phyloP scores from a whole-genome alignment of 352 stramenopile species.

The Blastocystis sp. region DNA sequence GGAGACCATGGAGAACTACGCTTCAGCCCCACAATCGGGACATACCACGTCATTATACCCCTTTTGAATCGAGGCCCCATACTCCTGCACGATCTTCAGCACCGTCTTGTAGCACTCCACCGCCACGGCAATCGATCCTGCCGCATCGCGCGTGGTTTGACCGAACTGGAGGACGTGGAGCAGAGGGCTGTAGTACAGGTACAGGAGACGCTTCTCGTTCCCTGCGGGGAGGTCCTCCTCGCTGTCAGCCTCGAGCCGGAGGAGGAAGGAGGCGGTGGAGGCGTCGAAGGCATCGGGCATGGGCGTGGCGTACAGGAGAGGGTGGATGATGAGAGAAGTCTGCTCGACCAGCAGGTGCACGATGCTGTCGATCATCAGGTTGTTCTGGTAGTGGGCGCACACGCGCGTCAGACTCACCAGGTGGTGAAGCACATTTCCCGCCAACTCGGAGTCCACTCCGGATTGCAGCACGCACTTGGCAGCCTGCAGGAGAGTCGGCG shows the following conservation, averaged over 20 bases:
- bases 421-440: background rate
- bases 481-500: background rate
- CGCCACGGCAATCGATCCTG: background rate
- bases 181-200: conserved; percentile 21
- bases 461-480: background rate
- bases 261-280: background rate
- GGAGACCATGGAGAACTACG: background rate
- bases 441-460: background rate
- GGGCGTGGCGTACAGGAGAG: background rate
- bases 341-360: conserved; percentile 33
- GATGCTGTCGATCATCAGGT: conserved; percentile 48
- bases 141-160: background rate
- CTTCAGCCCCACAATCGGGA: background rate
- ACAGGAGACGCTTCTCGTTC: background rate
- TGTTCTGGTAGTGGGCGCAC: conserved; percentile 29
- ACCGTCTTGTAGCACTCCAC: conserved; percentile 25
- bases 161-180: background rate
- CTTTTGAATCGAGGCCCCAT: conserved; percentile 56
- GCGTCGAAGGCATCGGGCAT: background rate
- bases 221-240: background rate
- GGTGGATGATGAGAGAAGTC: conserved; percentile 9
- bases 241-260: background rate
- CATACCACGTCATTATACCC: conserved; percentile 59
- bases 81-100: background rate
- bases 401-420: background rate